Conservation (phyloP, 805 yeast genomes). For the Tetrapisispora arboricola region DNA sequence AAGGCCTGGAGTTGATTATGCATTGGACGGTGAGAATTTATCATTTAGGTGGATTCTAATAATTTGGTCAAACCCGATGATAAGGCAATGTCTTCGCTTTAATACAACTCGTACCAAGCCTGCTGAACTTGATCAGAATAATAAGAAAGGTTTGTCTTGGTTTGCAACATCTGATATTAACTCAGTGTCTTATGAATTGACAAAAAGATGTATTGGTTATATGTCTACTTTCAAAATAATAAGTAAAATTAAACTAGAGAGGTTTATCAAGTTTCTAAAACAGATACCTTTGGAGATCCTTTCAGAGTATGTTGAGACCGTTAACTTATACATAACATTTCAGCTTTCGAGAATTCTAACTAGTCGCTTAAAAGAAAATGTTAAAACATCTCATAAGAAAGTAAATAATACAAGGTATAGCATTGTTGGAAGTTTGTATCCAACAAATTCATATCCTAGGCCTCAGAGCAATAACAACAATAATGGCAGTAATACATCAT, state of each 20-base stretch:
- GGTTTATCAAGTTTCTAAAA: conserved; percentile 8
- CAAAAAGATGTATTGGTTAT: conserved; percentile 60
- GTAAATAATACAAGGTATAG: not conserved
- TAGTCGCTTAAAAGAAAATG: not conserved
- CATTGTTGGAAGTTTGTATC: not conserved
- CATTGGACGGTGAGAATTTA: not conserved
- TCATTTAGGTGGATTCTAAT: conserved; percentile 52
- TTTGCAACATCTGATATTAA: conserved; percentile 39
- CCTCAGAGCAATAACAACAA: not conserved
- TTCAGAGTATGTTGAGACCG: conserved; percentile 45
- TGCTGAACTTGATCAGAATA: conserved; percentile 5
- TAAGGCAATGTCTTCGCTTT: conserved; percentile 35
- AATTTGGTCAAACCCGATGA: conserved; percentile 57
- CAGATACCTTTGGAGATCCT: conserved; percentile 33
- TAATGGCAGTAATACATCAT: not conserved
- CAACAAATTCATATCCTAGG: not conserved
- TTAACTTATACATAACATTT: conserved; percentile 71
- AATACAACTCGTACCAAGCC: conserved; percentile 4
- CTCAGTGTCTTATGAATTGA: conserved; percentile 52
- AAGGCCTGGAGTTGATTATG: conserved; percentile 34
- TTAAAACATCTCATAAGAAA: not conserved
- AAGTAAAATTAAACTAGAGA: not conserved
- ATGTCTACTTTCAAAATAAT: conserved; percentile 32
- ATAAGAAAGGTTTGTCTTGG: not conserved
- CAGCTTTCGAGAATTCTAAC: conserved; percentile 47